Evolutionary conservation across 2,329 filamentous ascomycete genomes (phyloP), one percentile per base, ranked within the genome.

Genomic region (Eutypa lata): DNA sequence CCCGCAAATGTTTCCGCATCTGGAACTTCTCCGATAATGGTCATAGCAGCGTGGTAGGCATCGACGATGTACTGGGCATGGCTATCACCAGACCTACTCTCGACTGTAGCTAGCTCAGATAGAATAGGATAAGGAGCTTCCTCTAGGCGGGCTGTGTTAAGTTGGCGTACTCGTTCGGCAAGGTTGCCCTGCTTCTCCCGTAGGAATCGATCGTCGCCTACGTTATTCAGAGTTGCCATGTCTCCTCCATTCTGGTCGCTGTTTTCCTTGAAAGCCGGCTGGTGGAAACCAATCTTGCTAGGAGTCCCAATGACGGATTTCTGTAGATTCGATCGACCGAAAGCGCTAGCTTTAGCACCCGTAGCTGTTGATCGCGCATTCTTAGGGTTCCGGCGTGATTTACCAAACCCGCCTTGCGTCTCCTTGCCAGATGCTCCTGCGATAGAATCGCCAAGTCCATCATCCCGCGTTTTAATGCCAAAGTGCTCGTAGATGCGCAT

Each of bases 401-500:
- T 77, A 11, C 84, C 84, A 60, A 87, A 87, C 2, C 78, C 82
- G 19, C 76, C 81, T 52, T 79, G 75, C 3, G 76, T 69, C 55
- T 82, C 77, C 59, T 75, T 73, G 49, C 71, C 69, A 43, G 75
- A 64, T 21, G 65, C 59, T 4, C 72, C 66, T 31, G 66, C 57
- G 45, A 57, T 53, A 53, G 67, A 66, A 46, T 68, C 60, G 42
- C 57, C 61, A 53, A 65, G 57, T 44, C 68, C 53, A 61, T 79
- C 78, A 47, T 85, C 81, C 22, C 76, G 76, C 6, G 81, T 75
- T 66, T 85, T 87, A 67, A 99, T 88, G 14, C 94, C 94, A 70
- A 99, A 97, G 71, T 99, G 94, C 65, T 96, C 87, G 72, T 97
- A 97, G 58, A 99, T 96, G 60, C 87, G 87, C 71, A 89, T 90